phyloP scores from a whole-genome alignment of 2,329 filamentous ascomycete genomes.

The Microdochium paspali region DNA sequence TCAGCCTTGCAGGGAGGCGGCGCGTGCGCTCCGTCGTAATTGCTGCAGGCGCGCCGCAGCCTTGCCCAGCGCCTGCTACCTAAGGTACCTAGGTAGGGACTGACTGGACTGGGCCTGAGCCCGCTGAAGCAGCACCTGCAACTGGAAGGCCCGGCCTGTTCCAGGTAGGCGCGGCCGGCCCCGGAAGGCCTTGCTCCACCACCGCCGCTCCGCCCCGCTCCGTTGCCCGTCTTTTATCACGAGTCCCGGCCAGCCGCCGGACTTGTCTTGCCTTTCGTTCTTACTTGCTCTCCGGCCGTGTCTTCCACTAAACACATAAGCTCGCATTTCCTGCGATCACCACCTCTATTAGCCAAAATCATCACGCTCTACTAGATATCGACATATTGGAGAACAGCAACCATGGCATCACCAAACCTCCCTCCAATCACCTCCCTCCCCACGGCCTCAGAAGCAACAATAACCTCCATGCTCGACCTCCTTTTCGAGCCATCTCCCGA shows the following conservation, averaged over 20 bases:
- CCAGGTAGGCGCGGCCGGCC: background rate
- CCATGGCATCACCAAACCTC: constrained; percentile 25
- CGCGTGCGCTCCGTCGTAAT: background rate
- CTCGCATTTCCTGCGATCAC: background rate
- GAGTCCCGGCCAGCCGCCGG: constrained; percentile 6
- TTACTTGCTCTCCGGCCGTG: too few species aligned
- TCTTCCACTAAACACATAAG: background rate
- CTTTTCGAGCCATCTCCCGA: constrained; percentile 77
- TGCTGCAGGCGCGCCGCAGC: too few species aligned
- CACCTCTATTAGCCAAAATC: background rate
- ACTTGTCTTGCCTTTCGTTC: background rate
- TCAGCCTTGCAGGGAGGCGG: background rate
- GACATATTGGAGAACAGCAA: background rate
- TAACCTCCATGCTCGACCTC: constrained; percentile 56
- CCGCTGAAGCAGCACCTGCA: too few species aligned
- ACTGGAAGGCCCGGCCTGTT: background rate
- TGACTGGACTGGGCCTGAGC: too few species aligned
- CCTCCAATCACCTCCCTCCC: constrained; percentile 49
- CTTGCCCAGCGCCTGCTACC: too few species aligned
- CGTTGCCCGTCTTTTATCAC: background rate
- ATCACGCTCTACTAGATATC: too few species aligned
- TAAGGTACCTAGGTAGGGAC: too few species aligned
- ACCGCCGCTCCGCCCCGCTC: background rate
- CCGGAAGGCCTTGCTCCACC: background rate
- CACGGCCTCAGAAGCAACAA: constrained; percentile 41